Evolutionary conservation across 331 rosid genomes (phyloP).

Genomic region (Quercus tomentella): DNA sequence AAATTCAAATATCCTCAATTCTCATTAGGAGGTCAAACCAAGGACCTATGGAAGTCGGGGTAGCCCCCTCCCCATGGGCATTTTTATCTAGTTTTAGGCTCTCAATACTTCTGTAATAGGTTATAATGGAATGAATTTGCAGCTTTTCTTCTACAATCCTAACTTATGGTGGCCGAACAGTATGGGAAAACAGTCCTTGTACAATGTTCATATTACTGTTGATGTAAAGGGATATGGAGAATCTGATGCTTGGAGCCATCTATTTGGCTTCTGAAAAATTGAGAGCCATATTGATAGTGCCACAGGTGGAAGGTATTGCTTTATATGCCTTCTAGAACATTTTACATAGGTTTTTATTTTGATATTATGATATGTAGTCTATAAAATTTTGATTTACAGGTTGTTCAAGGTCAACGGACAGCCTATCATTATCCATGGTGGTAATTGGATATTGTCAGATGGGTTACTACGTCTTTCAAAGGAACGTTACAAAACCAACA

Average conservation of each 20-base stretch:
- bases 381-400: conserved; percentile 35
- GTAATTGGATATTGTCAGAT: conserved; percentile 97
- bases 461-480: conserved; percentile 81
- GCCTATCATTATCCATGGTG: conserved; percentile 81
- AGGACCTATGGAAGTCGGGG: too few relatives aligned
- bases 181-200: conserved; percentile 87
- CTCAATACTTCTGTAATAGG: conserved; percentile 13
- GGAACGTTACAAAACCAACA: conserved; percentile 71
- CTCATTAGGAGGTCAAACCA: too few relatives aligned
- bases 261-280: conserved; percentile 84
- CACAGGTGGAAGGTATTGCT: conserved; percentile 80
- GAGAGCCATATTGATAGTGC: conserved; percentile 71
- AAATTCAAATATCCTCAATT: neutral
- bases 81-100: conserved; percentile 9
- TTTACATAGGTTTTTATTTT: conserved; percentile 7
- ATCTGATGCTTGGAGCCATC: conserved; percentile 82
- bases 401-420: conserved; percentile 90
- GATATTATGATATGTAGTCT: conserved; percentile 15
- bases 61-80: neutral
- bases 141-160: conserved; percentile 87
- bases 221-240: conserved; percentile 79
- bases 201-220: conserved; percentile 53
- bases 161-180: conserved; percentile 97
- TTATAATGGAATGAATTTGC: conserved; percentile 34
- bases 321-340: neutral